These are phyloP conservation scores for Coemansia sp. DNA, from an alignment of 192 early-diverging fungal species.

Conservation along the genomic window DNA sequence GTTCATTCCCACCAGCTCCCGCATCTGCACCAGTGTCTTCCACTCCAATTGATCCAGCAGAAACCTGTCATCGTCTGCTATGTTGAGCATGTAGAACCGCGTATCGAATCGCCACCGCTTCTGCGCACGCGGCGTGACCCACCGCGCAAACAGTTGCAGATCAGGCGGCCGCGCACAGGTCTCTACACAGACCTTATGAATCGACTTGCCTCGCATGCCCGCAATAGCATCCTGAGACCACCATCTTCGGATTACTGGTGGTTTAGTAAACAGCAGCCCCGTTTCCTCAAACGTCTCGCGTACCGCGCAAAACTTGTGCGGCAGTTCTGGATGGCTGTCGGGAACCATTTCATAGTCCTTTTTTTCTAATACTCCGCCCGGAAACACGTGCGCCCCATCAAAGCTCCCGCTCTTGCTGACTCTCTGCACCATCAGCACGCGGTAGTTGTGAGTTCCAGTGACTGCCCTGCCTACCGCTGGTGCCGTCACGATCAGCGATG, in stretches of 20 bases:
- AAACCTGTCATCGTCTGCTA: constrained; percentile 14
- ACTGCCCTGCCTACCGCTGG: constrained; percentile 8
- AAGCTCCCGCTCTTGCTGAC: constrained; percentile 34
- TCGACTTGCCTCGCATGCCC: constrained; percentile 21
- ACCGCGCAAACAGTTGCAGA: constrained; percentile 58
- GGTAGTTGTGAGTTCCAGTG: constrained; percentile 34
- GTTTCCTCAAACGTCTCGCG: constrained; percentile 85
- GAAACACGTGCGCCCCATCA: constrained; percentile 38
- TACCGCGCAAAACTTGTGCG: constrained; percentile 62
- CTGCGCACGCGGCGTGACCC: constrained; percentile 46
- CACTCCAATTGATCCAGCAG: constrained; percentile 14
- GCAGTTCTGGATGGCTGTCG: constrained; percentile 1
- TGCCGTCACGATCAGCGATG: constrained; percentile 47
- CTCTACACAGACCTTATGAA: constrained; percentile 54
- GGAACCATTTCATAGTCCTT: constrained; percentile 5
- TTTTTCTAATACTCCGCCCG: constrained; percentile 41
- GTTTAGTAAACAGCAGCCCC: constrained; percentile 62
- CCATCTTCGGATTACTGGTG: constrained; percentile 20
- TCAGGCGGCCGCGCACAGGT: constrained; percentile 46
- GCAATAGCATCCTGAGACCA: constrained; percentile 17
- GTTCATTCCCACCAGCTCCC: constrained; percentile 61
- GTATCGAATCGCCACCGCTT: constrained; percentile 38
- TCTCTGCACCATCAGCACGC: constrained; percentile 48
- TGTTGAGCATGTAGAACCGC: constrained; percentile 33
- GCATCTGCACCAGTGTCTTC: constrained; percentile 12